These are phyloP conservation scores for Picea glauca DNA, from an alignment of 75 land plant species.

Conservation along the genomic window DNA sequence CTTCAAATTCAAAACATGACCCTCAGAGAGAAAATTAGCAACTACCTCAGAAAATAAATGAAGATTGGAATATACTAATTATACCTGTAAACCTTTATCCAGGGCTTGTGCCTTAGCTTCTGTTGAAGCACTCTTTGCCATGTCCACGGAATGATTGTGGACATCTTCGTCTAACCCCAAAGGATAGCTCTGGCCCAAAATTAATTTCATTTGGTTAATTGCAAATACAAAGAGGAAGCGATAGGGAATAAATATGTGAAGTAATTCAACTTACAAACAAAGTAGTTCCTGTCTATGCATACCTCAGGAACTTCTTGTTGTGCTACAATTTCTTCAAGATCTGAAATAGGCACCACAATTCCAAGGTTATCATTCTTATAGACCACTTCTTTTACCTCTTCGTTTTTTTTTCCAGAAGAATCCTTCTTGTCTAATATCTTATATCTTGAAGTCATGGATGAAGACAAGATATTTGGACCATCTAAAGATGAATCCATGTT, in stretches of 20 bases:
- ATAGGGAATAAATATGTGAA: not conserved
- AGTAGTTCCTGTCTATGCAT: not conserved
- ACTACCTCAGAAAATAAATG: not conserved
- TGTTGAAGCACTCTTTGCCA: conserved; percentile 50
- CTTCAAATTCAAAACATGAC: conserved; percentile 3
- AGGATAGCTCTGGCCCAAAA: conserved; percentile 22
- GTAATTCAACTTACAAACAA: not conserved
- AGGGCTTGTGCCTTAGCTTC: conserved; percentile 77
- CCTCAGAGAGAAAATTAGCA: conserved; percentile 1
- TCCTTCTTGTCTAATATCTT: not conserved
- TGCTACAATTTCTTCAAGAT: not conserved
- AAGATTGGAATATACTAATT: not conserved
- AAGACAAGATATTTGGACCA: not conserved
- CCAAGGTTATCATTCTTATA: not conserved
- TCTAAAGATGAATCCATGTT: not conserved
- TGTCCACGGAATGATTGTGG: conserved; percentile 20
- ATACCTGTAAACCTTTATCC: conserved; percentile 73
- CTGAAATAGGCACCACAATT: not conserved
- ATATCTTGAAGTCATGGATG: not conserved
- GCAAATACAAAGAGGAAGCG: not conserved
- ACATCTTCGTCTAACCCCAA: conserved; percentile 28
- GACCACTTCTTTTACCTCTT: not conserved
- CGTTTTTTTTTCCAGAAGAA: conserved; percentile 4
- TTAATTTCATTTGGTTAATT: not conserved
- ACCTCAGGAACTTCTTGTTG: conserved; percentile 10